These are phyloP conservation scores for Hibiscus tridactylites DNA, from an alignment of 345 rosid species.

Conservation along the genomic window DNA sequence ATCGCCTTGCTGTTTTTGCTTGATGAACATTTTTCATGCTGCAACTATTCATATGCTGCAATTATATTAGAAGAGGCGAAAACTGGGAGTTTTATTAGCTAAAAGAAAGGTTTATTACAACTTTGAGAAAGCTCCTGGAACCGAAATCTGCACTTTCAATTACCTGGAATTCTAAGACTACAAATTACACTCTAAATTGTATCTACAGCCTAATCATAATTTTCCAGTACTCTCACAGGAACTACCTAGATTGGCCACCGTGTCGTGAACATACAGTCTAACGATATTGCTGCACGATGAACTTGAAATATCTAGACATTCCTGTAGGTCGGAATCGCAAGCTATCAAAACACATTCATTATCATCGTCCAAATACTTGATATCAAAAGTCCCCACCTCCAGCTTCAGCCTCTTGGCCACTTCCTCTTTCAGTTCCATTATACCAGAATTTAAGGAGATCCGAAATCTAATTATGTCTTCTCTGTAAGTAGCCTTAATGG, in stretches of 20 bases:
- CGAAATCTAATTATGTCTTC: conserved; percentile 82
- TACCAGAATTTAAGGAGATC: conserved; percentile 42
- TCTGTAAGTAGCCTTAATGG: conserved; percentile 70
- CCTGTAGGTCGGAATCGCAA: conserved; percentile 73
- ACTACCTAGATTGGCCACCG: conserved; percentile 59
- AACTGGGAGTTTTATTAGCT: background rate
- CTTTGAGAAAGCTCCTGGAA: conserved; percentile 26
- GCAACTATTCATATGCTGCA: too few species aligned
- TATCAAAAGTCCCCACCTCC: conserved; percentile 65
- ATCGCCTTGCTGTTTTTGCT: background rate
- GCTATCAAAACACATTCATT: conserved; percentile 73
- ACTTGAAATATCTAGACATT: conserved; percentile 62
- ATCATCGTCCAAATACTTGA: conserved; percentile 78
- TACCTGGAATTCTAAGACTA: background rate
- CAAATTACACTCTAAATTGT: background rate
- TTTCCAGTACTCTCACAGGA: conserved; percentile 84
- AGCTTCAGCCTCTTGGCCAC: conserved; percentile 82
- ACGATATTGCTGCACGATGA: conserved; percentile 53
- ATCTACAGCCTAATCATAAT: conserved; percentile 15
- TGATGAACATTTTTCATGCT: background rate
- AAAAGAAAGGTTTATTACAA: conserved; percentile 14
- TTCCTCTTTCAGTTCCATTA: conserved; percentile 62
- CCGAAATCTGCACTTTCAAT: conserved; percentile 35
- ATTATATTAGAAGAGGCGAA: background rate
- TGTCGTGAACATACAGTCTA: conserved; percentile 61